phyloP scores from a whole-genome alignment of 1,284 basidiomycete species.

The Takashimella koratensis region DNA sequence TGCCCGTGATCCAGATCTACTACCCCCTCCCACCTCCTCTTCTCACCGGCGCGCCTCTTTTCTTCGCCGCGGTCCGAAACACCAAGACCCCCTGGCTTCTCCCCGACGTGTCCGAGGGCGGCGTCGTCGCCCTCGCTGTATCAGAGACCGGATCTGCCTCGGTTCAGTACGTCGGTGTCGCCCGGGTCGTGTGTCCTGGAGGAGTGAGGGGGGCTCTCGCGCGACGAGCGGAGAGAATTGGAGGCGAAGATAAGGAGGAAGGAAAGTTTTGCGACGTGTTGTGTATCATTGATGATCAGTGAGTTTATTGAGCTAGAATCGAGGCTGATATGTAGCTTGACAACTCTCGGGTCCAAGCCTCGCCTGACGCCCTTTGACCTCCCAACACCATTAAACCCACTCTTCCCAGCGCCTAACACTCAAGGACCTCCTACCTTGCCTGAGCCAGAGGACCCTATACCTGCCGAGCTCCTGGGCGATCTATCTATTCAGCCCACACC shows the following conservation, averaged over 20 bases:
- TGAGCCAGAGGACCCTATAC: not conserved
- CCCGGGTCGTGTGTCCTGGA: conserved; percentile 34
- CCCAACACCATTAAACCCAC: conserved; percentile 23
- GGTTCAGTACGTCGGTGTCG: conserved; percentile 42
- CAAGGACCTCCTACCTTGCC: not conserved
- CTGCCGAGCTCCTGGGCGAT: too few species aligned
- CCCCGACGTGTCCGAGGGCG: conserved; percentile 37
- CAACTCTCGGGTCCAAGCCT: conserved; percentile 39
- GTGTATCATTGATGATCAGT: conserved; percentile 46
- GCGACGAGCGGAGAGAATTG: conserved; percentile 23
- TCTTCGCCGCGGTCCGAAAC: conserved; percentile 44
- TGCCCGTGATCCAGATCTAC: conserved; percentile 42
- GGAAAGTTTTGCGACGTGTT: conserved; percentile 46
- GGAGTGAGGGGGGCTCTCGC: conserved; percentile 40
- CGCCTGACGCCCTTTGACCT: conserved; percentile 22
- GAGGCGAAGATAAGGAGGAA: conserved; percentile 35
- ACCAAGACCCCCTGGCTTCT: conserved; percentile 35
- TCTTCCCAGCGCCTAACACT: conserved; percentile 19
- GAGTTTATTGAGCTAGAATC: conserved; percentile 11
- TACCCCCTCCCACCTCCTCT: conserved; percentile 44
- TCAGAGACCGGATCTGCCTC: conserved; percentile 15
- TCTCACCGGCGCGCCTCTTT: conserved; percentile 53
- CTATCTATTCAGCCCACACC: too few species aligned
- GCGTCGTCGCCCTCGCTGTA: conserved; percentile 36
- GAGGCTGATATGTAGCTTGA: conserved; percentile 12